phyloP scores from a whole-genome alignment of 2,329 filamentous ascomycete species.

The Fusarium brevicatenulatum region DNA sequence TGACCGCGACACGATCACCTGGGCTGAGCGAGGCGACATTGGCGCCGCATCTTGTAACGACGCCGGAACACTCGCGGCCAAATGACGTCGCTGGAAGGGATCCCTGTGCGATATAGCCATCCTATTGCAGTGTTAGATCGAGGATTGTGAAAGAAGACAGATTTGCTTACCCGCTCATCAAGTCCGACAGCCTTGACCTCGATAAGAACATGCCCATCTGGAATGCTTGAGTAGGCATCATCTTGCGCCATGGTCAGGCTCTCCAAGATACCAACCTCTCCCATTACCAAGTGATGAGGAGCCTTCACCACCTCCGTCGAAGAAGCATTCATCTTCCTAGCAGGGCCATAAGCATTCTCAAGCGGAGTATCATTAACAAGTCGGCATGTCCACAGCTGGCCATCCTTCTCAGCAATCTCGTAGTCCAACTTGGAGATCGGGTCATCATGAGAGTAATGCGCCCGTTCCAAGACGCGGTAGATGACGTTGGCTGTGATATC shows the following conservation, averaged over 20 bases:
- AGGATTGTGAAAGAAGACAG: accelerated
- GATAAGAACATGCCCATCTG: slow-evolving; percentile 32
- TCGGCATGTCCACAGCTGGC: slow-evolving; percentile 39
- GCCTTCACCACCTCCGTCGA: slow-evolving; percentile 9
- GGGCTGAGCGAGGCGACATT: slow-evolving; percentile 22
- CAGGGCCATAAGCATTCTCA: slow-evolving; percentile 36
- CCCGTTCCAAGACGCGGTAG: slow-evolving; percentile 31
- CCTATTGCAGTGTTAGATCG: slow-evolving; percentile 25
- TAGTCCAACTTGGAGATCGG: slow-evolving; percentile 39
- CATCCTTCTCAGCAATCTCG: slow-evolving; percentile 38
- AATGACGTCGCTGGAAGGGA: slow-evolving; percentile 33
- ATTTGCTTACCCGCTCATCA: slow-evolving; percentile 32
- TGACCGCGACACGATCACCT: slow-evolving; percentile 35
- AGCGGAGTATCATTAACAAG: slow-evolving; percentile 32
- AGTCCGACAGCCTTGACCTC: slow-evolving; percentile 37
- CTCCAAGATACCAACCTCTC: slow-evolving; percentile 37
- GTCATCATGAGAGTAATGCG: slow-evolving; percentile 34
- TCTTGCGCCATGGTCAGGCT: slow-evolving; percentile 36
- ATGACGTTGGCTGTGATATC: slow-evolving; percentile 17
- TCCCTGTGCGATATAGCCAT: slow-evolving; percentile 31
- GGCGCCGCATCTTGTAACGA: slow-evolving; percentile 23
- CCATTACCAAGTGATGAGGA: slow-evolving; percentile 28
- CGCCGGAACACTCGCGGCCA: slow-evolving; percentile 37
- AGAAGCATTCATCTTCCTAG: slow-evolving; percentile 28
- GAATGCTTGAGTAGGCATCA: background rate